Conservation (phyloP, 768 basidiomycete species). For the Phylloporus sp. region DNA sequence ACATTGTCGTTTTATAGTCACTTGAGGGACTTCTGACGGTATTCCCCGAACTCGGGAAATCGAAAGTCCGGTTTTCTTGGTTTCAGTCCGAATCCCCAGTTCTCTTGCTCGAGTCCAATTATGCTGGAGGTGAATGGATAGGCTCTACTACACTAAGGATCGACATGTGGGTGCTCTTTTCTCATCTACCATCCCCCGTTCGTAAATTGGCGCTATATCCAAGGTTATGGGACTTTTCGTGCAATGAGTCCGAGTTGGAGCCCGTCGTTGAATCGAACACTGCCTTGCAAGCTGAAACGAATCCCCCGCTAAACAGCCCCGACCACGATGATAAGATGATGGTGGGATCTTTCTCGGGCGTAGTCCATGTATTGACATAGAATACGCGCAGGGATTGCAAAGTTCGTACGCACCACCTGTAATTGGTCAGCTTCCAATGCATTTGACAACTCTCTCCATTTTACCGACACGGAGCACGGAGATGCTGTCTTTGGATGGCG, state of each 20-base stretch:
- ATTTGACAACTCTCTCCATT: not conserved
- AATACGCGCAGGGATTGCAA: conserved; percentile 6
- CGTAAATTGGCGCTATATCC: not conserved
- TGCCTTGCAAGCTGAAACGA: not conserved
- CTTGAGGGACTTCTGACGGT: conserved; percentile 13
- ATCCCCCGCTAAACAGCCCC: not conserved
- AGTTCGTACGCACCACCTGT: not conserved
- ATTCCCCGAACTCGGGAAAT: conserved; percentile 24
- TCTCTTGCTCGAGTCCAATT: conserved; percentile 17
- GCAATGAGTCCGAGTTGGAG: conserved; percentile 19
- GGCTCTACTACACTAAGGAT: conserved; percentile 15
- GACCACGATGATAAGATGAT: conserved; percentile 1
- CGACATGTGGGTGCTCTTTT: conserved; percentile 16
- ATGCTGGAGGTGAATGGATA: conserved; percentile 15
- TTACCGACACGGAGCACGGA: not conserved
- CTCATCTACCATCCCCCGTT: not conserved
- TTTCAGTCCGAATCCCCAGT: conserved; percentile 26
- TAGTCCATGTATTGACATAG: conserved; percentile 4
- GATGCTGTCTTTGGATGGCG: not conserved
- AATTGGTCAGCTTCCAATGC: not conserved
- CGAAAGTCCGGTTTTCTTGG: conserved; percentile 20
- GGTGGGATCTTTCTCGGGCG: conserved; percentile 10
- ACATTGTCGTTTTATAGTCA: conserved; percentile 18
- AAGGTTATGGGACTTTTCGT: conserved; percentile 26
- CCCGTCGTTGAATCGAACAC: not conserved